Conservation (phyloP, 148 eudicot genomes). For the Oxyria digyna region DNA sequence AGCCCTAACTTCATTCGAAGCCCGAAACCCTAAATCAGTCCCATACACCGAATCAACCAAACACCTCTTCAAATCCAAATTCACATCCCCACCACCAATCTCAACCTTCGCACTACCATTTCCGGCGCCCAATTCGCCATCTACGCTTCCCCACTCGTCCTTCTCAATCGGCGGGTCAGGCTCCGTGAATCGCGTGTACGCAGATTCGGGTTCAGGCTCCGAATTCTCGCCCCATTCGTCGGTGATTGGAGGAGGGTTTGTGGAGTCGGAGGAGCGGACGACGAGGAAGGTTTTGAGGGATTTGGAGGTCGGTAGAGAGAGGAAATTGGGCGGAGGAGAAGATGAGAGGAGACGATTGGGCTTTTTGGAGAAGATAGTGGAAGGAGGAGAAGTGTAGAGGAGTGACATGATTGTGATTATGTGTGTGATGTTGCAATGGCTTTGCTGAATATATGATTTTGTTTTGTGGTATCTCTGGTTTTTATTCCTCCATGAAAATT, state of each 20-base stretch:
- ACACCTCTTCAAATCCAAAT: slow-evolving; percentile 61
- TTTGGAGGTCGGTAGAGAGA: background rate
- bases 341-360: slow-evolving; percentile 7
- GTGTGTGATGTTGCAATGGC: too few relatives aligned
- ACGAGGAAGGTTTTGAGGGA: slow-evolving; percentile 14
- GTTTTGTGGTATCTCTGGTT: too few relatives aligned
- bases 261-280: slow-evolving; percentile 9
- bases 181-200: slow-evolving; percentile 22
- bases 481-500: too few relatives aligned
- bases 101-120: slow-evolving; percentile 16
- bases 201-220: slow-evolving; percentile 29
- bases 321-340: slow-evolving; percentile 1
- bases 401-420: slow-evolving; percentile 26
- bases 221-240: slow-evolving; percentile 77
- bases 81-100: slow-evolving; percentile 6
- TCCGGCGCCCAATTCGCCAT: slow-evolving; percentile 6
- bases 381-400: slow-evolving; percentile 25
- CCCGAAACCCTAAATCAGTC: slow-evolving; percentile 62
- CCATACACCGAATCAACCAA: slow-evolving; percentile 79
- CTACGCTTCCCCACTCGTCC: slow-evolving; percentile 46
- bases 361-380: slow-evolving; percentile 19
- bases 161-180: slow-evolving; percentile 57
- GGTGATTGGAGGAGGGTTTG: background rate
- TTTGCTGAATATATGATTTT: too few relatives aligned
- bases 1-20: slow-evolving; percentile 66